These are phyloP conservation scores for Fusarium vanettenii DNA, from an alignment of 2,329 filamentous ascomycete species.

Conservation along the genomic window DNA sequence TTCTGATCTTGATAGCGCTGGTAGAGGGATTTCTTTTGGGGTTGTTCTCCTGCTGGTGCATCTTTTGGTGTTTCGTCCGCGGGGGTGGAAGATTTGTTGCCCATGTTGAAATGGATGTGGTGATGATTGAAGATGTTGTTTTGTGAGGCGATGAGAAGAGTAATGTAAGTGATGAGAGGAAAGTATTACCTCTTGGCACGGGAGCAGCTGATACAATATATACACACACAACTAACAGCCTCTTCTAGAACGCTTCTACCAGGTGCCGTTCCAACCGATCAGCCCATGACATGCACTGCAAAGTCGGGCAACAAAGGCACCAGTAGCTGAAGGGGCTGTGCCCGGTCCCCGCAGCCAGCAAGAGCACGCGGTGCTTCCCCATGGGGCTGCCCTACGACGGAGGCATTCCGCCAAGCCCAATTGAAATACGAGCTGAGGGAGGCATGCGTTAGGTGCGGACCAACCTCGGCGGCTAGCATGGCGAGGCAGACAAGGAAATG, in stretches of 20 bases:
- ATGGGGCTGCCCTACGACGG: background rate
- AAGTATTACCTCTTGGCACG: background rate
- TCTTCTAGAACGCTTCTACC: background rate
- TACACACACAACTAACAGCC: background rate
- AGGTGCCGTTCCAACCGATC: background rate
- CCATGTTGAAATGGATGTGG: background rate
- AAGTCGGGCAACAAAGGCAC: background rate
- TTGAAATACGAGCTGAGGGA: background rate
- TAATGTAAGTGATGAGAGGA: background rate
- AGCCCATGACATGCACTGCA: background rate
- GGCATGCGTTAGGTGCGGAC: background rate
- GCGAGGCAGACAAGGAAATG: background rate
- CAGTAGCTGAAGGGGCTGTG: slow-evolving; percentile 11
- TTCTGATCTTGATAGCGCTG: slow-evolving; percentile 48
- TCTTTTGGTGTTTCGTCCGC: slow-evolving; percentile 4
- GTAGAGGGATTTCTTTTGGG: slow-evolving; percentile 46
- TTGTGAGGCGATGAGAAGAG: background rate
- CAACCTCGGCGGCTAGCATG: slow-evolving; percentile 14
- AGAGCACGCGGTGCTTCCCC: background rate
- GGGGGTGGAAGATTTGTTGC: slow-evolving; percentile 16
- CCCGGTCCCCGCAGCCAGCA: background rate
- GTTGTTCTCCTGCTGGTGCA: background rate
- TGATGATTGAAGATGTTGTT: background rate
- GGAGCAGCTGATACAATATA: background rate
- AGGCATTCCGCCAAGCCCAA: background rate